A percentile compares a stretch with the other conserved stretches of the same genome.
These are phyloP conservation scores for Sporothrix inflata DNA, from an alignment of 2,329 filamentous ascomycete species.

Conservation along the genomic window DNA sequence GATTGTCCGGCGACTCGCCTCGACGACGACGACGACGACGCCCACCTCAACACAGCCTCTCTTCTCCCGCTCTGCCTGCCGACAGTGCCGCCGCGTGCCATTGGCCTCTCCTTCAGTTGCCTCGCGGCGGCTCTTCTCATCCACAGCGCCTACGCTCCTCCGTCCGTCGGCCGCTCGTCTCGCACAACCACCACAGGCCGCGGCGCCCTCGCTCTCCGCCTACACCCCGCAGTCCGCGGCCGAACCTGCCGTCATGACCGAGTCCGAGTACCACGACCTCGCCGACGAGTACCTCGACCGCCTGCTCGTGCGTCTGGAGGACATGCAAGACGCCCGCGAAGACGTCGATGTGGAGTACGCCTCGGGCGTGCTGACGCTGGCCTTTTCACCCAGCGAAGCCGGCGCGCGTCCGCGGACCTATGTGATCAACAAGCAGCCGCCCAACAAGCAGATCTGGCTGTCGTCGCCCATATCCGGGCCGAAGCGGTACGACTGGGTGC, in stretches of 20 bases:
- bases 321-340: slow-evolving; percentile 70
- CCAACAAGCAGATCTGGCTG: slow-evolving; percentile 97
- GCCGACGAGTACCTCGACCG: slow-evolving; percentile 73
- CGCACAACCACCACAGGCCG: neutral
- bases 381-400: slow-evolving; percentile 2
- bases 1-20: slow-evolving; percentile 17
- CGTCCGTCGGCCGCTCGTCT: neutral
- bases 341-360: slow-evolving; percentile 88
- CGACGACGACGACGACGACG: neutral
- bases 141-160: neutral
- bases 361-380: slow-evolving; percentile 34
- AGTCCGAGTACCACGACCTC: slow-evolving; percentile 74
- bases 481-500: slow-evolving; percentile 90
- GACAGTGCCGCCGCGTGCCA: neutral
- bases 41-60: neutral
- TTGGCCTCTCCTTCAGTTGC: too few relatives aligned
- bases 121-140: slow-evolving; percentile 10
- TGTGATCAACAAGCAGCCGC: slow-evolving; percentile 97
- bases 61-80: neutral
- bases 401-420: slow-evolving; percentile 72
- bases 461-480: slow-evolving; percentile 89
- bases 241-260: slow-evolving; percentile 54
- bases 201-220: slow-evolving; percentile 39
- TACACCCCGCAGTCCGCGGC: slow-evolving; percentile 35
- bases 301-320: slow-evolving; percentile 66